Evolutionary conservation across 352 stramenopile species (phyloP).

Genomic region (Phytophthora citricola): DNA sequence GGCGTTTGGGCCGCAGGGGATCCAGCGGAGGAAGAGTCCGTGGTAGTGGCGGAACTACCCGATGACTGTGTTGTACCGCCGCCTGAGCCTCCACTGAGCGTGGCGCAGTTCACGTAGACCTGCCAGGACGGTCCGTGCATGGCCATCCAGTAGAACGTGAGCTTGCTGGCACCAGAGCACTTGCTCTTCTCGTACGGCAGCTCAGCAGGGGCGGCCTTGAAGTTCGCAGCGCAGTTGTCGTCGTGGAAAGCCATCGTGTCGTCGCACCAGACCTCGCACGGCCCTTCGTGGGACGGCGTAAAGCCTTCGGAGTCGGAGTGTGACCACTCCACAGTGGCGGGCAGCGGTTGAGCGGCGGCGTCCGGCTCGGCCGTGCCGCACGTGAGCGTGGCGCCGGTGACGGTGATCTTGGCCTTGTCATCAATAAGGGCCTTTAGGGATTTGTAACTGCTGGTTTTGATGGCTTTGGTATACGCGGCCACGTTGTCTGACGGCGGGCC

Average conservation of each 20-base stretch:
- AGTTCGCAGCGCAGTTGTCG: constrained; percentile 30
- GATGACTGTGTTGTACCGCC: constrained; percentile 3
- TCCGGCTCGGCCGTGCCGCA: constrained; percentile 26
- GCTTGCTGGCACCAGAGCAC: constrained; percentile 30
- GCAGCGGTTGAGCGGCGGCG: constrained; percentile 21
- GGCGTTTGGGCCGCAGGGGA: constrained; percentile 2
- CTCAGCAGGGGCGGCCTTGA: constrained; percentile 32
- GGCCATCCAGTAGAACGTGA: constrained; percentile 52
- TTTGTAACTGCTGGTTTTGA: constrained; percentile 26
- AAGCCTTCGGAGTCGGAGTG: constrained; percentile 37
- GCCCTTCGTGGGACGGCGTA: constrained; percentile 43
- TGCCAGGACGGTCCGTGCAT: constrained; percentile 50
- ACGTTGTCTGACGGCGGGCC: constrained; percentile 23
- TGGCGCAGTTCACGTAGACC: constrained; percentile 45
- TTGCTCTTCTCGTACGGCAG: constrained; percentile 41
- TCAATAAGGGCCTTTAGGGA: constrained; percentile 32
- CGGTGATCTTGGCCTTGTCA: constrained; percentile 24
- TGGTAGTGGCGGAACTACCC: constrained; percentile 13
- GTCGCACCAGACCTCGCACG: constrained; percentile 55
- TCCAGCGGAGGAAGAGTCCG: constrained; percentile 3
- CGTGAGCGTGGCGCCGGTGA: constrained; percentile 27
- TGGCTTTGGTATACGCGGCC: constrained; percentile 32
- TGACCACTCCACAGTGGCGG: constrained; percentile 28
- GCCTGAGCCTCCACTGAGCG: constrained; percentile 10
- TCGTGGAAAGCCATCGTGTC: constrained; percentile 24